These are phyloP conservation scores for Candida alai DNA, from an alignment of 805 yeast species.

Conservation along the genomic window DNA sequence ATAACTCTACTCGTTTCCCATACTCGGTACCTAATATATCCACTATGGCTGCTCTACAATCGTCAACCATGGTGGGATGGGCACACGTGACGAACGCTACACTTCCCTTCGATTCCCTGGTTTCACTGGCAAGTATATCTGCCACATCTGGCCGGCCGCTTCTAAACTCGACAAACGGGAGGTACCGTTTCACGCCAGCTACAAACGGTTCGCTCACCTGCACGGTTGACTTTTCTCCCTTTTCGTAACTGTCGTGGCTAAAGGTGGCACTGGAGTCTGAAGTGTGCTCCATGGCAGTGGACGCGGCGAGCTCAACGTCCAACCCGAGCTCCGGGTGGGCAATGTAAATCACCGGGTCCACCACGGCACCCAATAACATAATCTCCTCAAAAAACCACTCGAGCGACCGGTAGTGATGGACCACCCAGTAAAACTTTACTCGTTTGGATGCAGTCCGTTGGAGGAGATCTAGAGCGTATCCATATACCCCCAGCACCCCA, in stretches of 20 bases:
- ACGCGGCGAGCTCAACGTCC: background rate
- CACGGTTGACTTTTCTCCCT: too few species aligned
- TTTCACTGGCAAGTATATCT: too few species aligned
- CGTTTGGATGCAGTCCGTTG: constrained; percentile 10
- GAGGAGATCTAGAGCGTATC: constrained; percentile 27
- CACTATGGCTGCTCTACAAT: constrained; percentile 21
- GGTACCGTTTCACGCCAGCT: background rate
- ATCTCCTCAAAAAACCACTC: constrained; percentile 40
- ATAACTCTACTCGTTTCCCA: constrained; percentile 29
- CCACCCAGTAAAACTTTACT: constrained; percentile 35
- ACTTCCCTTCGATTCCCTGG: too few species aligned
- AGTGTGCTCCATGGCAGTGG: background rate
- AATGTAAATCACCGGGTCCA: constrained; percentile 40
- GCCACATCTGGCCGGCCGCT: constrained; percentile 48
- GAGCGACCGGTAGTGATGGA: constrained; percentile 36
- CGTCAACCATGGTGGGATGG: constrained; percentile 39
- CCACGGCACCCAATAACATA: constrained; percentile 25
- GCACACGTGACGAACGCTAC: constrained; percentile 47
- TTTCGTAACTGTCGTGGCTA: too few species aligned
- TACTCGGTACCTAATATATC: constrained; percentile 18
- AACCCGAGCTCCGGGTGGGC: constrained; percentile 27
- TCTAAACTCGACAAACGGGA: constrained; percentile 31
- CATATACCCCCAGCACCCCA: constrained; percentile 39
- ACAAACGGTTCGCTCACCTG: too few species aligned
- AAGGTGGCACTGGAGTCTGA: too few species aligned